Evolutionary conservation across 2,329 filamentous ascomycete genomes (phyloP).

Genomic region (Alternaria viburni): DNA sequence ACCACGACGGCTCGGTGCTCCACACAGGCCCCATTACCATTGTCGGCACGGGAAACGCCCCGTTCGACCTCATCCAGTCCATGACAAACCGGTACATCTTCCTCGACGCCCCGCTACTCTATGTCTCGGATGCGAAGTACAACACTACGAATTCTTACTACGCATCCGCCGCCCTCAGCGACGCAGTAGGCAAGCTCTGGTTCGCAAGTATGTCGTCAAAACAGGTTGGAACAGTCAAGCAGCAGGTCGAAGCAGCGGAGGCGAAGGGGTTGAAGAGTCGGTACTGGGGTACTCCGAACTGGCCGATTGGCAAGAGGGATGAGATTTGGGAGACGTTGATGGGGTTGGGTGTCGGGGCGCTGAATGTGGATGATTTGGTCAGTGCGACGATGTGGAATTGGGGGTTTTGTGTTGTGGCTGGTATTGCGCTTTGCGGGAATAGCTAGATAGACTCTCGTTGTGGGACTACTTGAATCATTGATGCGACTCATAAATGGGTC

Average conservation of each 20-base stretch:
- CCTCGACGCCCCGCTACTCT: constrained; percentile 68
- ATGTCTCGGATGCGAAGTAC: constrained; percentile 28
- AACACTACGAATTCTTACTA: constrained; percentile 36
- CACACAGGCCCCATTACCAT: constrained; percentile 67
- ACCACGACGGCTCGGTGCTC: constrained; percentile 58
- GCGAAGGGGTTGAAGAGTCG: constrained; percentile 28
- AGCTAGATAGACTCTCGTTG: constrained; percentile 12
- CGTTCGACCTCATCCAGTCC: constrained; percentile 61
- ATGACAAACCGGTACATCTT: constrained; percentile 66
- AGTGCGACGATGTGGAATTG: constrained; percentile 24
- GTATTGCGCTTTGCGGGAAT: constrained; percentile 32
- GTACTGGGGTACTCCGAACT: constrained; percentile 32
- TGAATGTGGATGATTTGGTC: constrained; percentile 31
- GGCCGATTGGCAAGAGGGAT: constrained; percentile 28
- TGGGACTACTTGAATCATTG: not conserved
- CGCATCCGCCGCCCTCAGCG: constrained; percentile 28
- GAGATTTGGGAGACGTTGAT: constrained; percentile 26
- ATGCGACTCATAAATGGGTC: not conserved
- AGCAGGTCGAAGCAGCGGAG: constrained; percentile 11
- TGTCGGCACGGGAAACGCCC: constrained; percentile 70
- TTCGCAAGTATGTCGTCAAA: constrained; percentile 12
- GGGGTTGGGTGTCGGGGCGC: constrained; percentile 18
- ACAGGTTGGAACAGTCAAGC: constrained; percentile 7
- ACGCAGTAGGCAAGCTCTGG: constrained; percentile 27
- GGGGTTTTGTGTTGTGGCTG: constrained; percentile 29